Base-by-base conservation (phyloP, 768 basidiomycete species). In the Termitomyces titanicus region DNA sequence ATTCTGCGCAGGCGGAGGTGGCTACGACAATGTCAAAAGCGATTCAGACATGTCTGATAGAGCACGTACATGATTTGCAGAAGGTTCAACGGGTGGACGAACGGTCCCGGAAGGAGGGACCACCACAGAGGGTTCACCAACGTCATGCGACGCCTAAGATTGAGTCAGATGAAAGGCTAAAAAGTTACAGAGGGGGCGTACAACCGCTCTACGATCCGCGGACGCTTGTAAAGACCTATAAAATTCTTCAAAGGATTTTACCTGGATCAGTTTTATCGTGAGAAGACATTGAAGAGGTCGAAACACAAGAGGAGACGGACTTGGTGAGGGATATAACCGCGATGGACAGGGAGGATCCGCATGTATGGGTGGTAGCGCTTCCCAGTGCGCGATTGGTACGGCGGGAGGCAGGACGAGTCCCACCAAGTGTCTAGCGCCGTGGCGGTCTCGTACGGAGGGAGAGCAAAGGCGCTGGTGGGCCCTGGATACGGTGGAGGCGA, bases 361-460 rank as follows among this genome's bases (percentile, higher is more conserved):
- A 33, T 47, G n/a, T 63, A 63, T 0, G 62, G 57, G 17, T 59
- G 60, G 20, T 25, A 61, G 1, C 60, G 54, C 11, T 47, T 34
- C 1, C 54, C 53, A 5, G 56, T 51, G 5, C 62, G 54, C 9
- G 39, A 34, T 18, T 51, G 53, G 18, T 63, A 63, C 0, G 57
- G 38, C 1, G 62, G 60, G 6, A 63, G 49, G 11, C 62, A 49
- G 6, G 38, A 56, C 5, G 60, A 54, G 40, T 63, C 60, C 5
- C 31, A 52, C 37, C 53, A 57, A 24, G 47, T 49, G 31, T 58
- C 52, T 0, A 37, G 10, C 3, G 27, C 22, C 39, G 50, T 56
- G 10, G 51, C 58, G 6, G 50, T 24, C 33, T 59, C 52, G 37
- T 51, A 62, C 7, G 22, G 38, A 2, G 55, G 61, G 10, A 59